Evolutionary conservation across 148 eudicot genomes (phyloP).

Genomic region (Pouteria glomerata): DNA sequence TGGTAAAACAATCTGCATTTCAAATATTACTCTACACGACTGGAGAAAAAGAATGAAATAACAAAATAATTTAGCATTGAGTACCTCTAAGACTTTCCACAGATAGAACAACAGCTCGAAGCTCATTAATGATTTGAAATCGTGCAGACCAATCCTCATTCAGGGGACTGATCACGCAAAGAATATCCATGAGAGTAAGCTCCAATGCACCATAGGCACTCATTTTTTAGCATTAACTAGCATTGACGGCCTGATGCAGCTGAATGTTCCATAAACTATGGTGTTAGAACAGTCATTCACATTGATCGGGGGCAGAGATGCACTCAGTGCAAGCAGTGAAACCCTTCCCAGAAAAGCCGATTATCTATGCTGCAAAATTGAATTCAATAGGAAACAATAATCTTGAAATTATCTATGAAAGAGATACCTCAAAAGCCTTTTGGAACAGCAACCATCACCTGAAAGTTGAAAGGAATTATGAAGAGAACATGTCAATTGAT

Average conservation of each 20-base stretch:
- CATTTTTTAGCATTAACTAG: constrained; percentile 34
- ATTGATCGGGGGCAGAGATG: background rate
- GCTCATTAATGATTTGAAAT: constrained; percentile 47
- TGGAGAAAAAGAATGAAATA: background rate
- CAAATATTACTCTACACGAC: background rate
- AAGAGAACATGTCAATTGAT: background rate
- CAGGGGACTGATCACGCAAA: constrained; percentile 51
- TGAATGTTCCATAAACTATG: background rate
- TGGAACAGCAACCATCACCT: background rate
- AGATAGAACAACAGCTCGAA: constrained; percentile 43
- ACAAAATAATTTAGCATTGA: background rate
- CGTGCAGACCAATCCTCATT: constrained; percentile 56
- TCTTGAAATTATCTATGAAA: background rate
- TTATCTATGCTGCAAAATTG: background rate
- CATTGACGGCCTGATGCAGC: constrained; percentile 14
- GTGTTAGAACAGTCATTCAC: constrained; percentile 5
- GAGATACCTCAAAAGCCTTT: constrained; percentile 1
- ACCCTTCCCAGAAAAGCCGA: background rate
- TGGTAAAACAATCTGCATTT: background rate
- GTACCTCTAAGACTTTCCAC: constrained; percentile 86
- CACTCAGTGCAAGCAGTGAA: background rate
- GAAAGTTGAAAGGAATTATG: background rate
- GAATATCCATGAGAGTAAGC: constrained; percentile 44
- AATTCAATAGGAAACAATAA: background rate
- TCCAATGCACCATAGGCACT: constrained; percentile 43